These are phyloP conservation scores for Lipomyces chichibuensis DNA, from an alignment of 805 yeast genomes.

Conservation along the genomic window DNA sequence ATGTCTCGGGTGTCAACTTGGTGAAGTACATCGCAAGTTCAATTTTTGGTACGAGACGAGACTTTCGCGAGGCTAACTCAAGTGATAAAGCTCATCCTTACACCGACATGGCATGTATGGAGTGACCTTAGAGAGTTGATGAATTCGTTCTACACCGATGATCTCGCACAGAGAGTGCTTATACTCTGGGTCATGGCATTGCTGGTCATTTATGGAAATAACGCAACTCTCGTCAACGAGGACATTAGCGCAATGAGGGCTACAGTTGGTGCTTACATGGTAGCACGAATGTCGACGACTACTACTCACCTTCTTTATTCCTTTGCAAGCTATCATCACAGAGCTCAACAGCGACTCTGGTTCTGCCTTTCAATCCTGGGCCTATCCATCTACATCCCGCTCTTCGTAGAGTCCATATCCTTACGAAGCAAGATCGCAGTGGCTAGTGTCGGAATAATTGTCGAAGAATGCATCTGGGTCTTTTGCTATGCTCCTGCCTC, in stretches of 20 bases:
- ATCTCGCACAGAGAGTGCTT: constrained; percentile 56
- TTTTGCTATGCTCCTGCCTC: constrained; percentile 53
- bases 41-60: background rate
- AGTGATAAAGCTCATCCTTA: constrained; percentile 44
- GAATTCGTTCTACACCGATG: constrained; percentile 66
- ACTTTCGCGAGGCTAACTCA: background rate
- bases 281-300: constrained; percentile 51
- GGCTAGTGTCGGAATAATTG: constrained; percentile 47
- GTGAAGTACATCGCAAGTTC: constrained; percentile 51
- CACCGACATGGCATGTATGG: constrained; percentile 69
- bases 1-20: constrained; percentile 54
- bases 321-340: constrained; percentile 50
- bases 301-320: constrained; percentile 48
- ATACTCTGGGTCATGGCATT: constrained; percentile 58
- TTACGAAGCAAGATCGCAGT: constrained; percentile 54
- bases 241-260: constrained; percentile 48
- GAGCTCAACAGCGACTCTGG: constrained; percentile 54
- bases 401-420: constrained; percentile 47
- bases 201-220: constrained; percentile 57
- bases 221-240: constrained; percentile 49
- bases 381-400: constrained; percentile 44
- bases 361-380: constrained; percentile 30
- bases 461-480: constrained; percentile 51
- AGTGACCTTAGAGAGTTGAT: constrained; percentile 64
- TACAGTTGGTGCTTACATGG: constrained; percentile 54